phyloP scores from a whole-genome alignment of 495 filamentous ascomycete genomes.

The Articulospora tetracladia region DNA sequence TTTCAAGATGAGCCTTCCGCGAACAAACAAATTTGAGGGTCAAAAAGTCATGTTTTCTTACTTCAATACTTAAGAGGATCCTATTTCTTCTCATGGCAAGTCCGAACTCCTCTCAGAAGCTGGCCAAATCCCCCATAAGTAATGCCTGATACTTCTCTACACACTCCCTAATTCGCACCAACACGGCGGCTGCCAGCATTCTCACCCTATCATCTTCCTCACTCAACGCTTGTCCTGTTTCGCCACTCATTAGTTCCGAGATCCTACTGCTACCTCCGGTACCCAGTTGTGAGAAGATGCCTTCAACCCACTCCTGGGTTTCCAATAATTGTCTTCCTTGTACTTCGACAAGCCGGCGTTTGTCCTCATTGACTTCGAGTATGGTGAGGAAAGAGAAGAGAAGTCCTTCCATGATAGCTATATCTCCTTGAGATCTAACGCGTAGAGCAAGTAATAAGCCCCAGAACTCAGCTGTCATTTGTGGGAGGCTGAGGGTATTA shows the following conservation, averaged over 20 bases:
- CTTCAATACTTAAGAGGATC: background rate
- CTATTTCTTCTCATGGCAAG: no score
- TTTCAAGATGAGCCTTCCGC: no score
- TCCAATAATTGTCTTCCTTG: constrained; percentile 50
- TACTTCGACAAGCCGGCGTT: constrained; percentile 52
- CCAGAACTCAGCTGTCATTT: constrained; percentile 71
- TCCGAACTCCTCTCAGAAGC: constrained; percentile 29
- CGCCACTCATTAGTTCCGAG: background rate
- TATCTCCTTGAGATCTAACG: constrained; percentile 29
- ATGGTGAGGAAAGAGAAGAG: constrained; percentile 77
- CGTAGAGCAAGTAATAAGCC: constrained; percentile 53
- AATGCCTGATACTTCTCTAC: constrained; percentile 76
- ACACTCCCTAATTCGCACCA: constrained; percentile 73
- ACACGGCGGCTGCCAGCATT: constrained; percentile 75
- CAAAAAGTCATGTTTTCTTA: background rate
- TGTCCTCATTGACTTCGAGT: constrained; percentile 70
- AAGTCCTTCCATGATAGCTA: constrained; percentile 63
- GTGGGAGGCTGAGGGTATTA: constrained; percentile 53
- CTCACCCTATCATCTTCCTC: constrained; percentile 57
- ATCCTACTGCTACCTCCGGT: constrained; percentile 27
- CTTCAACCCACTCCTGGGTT: constrained; percentile 66
- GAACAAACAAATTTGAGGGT: no score
- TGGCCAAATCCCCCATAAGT: constrained; percentile 57
- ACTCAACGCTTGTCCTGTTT: background rate
- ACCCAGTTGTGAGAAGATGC: constrained; percentile 60